phyloP scores from a whole-genome alignment of 345 rosid species.

The Eutrema yunnanense region DNA sequence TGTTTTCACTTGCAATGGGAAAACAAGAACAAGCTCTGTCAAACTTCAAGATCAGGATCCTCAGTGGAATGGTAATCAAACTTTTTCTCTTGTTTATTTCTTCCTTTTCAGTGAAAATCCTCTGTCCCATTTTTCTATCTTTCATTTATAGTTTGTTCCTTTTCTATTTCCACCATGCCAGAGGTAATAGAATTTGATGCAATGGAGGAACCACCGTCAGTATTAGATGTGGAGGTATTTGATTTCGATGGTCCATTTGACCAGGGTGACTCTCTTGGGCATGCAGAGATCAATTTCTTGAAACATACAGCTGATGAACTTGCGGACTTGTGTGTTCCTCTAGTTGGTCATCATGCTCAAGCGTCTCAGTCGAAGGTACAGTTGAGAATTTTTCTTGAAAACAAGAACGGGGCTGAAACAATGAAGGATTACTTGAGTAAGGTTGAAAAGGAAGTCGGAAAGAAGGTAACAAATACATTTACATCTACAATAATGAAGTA shows the following conservation, averaged over 20 bases:
- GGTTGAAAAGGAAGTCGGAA: conserved; percentile 93
- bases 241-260: conserved; percentile 94
- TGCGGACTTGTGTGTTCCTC: conserved; percentile 68
- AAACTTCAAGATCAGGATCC: conserved; percentile 75
- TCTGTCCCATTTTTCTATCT: neutral
- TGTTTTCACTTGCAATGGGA: conserved; percentile 80
- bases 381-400: conserved; percentile 72
- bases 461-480: conserved; percentile 48
- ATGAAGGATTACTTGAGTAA: conserved; percentile 68
- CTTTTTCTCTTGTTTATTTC: neutral
- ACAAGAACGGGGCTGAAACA: conserved; percentile 68
- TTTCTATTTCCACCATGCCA: conserved; percentile 11
- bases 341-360: conserved; percentile 80
- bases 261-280: conserved; percentile 81
- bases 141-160: neutral
- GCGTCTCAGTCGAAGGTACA: conserved; percentile 77
- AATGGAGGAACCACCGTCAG: conserved; percentile 91
- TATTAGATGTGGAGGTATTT: conserved; percentile 80
- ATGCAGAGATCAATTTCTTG: conserved; percentile 79
- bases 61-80: conserved; percentile 73
- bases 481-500: neutral
- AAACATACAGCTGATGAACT: conserved; percentile 67
- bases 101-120: neutral
- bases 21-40: conserved; percentile 77
- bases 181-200: conserved; percentile 92